phyloP scores from a whole-genome alignment of 2,329 filamentous ascomycete genomes.

The Nemania diffusa region DNA sequence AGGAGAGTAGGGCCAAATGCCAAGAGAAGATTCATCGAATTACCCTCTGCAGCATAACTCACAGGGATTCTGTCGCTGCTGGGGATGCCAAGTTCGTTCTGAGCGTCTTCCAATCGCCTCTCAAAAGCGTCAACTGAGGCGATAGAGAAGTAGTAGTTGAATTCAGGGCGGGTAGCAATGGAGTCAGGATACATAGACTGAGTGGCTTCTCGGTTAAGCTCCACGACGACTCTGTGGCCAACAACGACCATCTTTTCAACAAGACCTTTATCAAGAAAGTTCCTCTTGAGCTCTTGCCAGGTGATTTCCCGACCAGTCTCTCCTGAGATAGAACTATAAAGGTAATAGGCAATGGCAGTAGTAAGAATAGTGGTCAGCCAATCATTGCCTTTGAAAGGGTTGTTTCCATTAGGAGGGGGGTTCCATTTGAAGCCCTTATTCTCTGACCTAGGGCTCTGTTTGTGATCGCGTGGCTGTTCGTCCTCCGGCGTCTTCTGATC shows the following conservation, averaged over 20 bases:
- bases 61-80: constrained; percentile 91
- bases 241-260: constrained; percentile 92
- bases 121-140: constrained; percentile 95
- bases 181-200: constrained; percentile 80
- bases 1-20: constrained; percentile 87
- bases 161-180: constrained; percentile 72
- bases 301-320: constrained; percentile 79
- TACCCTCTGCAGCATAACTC: constrained; percentile 82
- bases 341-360: constrained; percentile 55
- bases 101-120: constrained; percentile 85
- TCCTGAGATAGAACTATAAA: constrained; percentile 57
- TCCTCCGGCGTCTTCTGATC: constrained; percentile 35
- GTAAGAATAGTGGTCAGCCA: constrained; percentile 64
- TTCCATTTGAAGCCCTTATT: constrained; percentile 44
- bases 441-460: constrained; percentile 27
- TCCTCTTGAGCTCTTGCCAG: constrained; percentile 94
- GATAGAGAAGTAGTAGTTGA: constrained; percentile 94
- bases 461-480: constrained; percentile 34
- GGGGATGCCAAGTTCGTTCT: constrained; percentile 87
- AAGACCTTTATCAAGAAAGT: constrained; percentile 94
- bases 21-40: constrained; percentile 76
- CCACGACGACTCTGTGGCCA: constrained; percentile 80
- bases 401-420: constrained; percentile 31
- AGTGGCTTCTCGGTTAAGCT: constrained; percentile 80
- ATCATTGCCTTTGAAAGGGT: constrained; percentile 42